Base-by-base conservation (phyloP, 495 filamentous ascomycete species). In the Neurospora sp. region DNA sequence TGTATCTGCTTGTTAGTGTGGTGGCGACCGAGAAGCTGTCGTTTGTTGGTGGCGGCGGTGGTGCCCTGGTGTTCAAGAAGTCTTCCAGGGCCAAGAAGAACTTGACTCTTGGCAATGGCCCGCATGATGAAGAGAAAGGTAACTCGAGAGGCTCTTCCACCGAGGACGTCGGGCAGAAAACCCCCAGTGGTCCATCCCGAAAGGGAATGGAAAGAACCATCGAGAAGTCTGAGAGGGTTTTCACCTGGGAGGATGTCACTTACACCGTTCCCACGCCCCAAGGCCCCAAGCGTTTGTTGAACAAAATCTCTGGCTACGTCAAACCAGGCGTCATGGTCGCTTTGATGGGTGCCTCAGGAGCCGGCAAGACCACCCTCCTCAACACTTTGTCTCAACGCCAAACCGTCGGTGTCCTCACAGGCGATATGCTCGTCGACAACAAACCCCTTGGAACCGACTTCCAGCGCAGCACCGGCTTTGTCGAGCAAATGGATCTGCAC, bases 401-500 rank as follows among this genome's bases (percentile, higher is more conserved):
- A 77, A 89, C 85, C 20, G 87, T 87, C 74, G 94, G 94, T 37
- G 87, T 93, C 3, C 84, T 95, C 16, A 81, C 82, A 8, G 93
- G 93, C 14, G 86, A 90, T 31, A 92, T 95, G 87, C 85, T 94
- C 14, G 91, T 97, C 4, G 92, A 96, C 75, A 94, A 93, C 20
- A 87, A 87, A 39, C 82, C 87, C 0, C 85, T 94, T 0, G 89
- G 87, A 0, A 78, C 82, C 9, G 90, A 91, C 35, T 97, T 97
- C 80, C 92, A 94, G 77, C 87, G 94, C 27, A 87, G 87, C 22
- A 95, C 93, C 42, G 94, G 94, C 39, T 97, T 93, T 81, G 93
- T 92, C 75, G 89, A 96, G 79, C 94, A 97, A 79, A 92, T 92
- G 83, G 94, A 97, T 82, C 76, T 97, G 22, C 94, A 97, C 78